Evolutionary conservation across 1,284 basidiomycete genomes (phyloP).

Genomic region (Mycosarcoma maydis): DNA sequence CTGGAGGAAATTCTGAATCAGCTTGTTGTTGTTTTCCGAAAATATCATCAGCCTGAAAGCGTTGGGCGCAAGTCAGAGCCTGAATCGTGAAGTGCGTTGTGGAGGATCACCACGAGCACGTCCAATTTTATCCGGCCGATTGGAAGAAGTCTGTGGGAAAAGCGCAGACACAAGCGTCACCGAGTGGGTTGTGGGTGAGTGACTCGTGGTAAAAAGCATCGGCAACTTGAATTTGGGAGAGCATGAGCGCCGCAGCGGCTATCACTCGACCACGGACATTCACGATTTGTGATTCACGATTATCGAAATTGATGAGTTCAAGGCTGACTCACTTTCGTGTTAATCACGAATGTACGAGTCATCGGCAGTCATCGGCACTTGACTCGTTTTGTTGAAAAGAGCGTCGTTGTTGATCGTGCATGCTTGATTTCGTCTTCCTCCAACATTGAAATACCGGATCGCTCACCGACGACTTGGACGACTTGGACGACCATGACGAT

Average conservation of each 20-base stretch:
- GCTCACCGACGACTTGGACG: background rate
- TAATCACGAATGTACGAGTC: too few relatives aligned
- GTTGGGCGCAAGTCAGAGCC: background rate
- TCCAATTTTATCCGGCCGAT: constrained; percentile 22
- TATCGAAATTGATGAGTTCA: background rate
- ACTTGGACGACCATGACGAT: constrained; percentile 30
- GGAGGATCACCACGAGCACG: background rate
- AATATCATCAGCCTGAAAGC: too few relatives aligned
- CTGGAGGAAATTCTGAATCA: too few relatives aligned
- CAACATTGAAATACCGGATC: too few relatives aligned
- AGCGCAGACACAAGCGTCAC: too few relatives aligned
- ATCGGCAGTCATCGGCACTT: too few relatives aligned
- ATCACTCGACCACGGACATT: too few relatives aligned
- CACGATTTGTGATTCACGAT: too few relatives aligned
- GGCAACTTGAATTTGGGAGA: constrained; percentile 26
- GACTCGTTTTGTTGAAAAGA: too few relatives aligned
- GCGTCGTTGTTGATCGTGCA: too few relatives aligned
- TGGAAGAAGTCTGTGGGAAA: constrained; percentile 20
- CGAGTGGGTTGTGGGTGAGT: constrained; percentile 4
- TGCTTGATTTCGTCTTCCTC: too few relatives aligned
- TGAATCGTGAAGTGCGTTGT: constrained; percentile 9
- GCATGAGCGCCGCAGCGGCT: background rate
- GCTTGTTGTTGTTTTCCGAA: too few relatives aligned
- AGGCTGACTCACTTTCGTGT: background rate
- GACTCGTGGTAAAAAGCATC: constrained; percentile 19